phyloP scores from a whole-genome alignment of 208 protist species.

The Wallacemonas sp. region DNA sequence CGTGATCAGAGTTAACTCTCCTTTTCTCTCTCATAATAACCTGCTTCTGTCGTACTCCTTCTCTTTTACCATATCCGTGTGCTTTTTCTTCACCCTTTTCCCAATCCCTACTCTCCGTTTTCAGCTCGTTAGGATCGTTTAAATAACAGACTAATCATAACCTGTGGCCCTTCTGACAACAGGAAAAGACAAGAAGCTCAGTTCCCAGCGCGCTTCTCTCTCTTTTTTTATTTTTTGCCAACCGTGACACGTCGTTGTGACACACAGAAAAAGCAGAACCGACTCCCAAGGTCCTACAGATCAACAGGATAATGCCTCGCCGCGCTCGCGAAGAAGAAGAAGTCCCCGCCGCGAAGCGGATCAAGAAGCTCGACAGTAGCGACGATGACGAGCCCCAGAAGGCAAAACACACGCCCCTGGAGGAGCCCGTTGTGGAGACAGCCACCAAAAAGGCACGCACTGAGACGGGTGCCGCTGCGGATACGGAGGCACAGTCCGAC shows the following conservation, averaged over 20 bases:
- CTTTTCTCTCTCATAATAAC: too few relatives aligned
- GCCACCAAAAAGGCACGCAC: constrained; percentile 22
- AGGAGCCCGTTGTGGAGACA: constrained; percentile 7
- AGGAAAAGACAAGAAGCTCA: too few relatives aligned
- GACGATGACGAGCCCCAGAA: constrained; percentile 40
- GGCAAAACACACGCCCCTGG: constrained; percentile 18
- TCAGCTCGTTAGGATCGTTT: too few relatives aligned
- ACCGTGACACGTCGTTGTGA: not conserved
- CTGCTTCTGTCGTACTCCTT: too few relatives aligned
- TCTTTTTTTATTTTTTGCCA: constrained; percentile 10
- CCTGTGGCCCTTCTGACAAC: too few relatives aligned
- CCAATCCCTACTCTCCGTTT: too few relatives aligned
- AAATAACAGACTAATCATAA: too few relatives aligned
- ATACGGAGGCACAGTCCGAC: constrained; percentile 36
- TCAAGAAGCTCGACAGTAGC: constrained; percentile 26
- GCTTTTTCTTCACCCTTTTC: too few relatives aligned
- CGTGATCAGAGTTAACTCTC: too few relatives aligned
- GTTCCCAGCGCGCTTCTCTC: too few relatives aligned
- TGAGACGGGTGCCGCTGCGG: constrained; percentile 8
- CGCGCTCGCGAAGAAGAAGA: constrained; percentile 33
- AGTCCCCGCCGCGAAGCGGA: constrained; percentile 21
- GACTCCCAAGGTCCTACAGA: too few relatives aligned
- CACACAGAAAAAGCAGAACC: constrained; percentile 17
- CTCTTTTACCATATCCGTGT: too few relatives aligned
- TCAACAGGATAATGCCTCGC: constrained; percentile 22